Evolutionary conservation across 1,284 basidiomycete genomes (phyloP).

Genomic region (Flammula alnicola): DNA sequence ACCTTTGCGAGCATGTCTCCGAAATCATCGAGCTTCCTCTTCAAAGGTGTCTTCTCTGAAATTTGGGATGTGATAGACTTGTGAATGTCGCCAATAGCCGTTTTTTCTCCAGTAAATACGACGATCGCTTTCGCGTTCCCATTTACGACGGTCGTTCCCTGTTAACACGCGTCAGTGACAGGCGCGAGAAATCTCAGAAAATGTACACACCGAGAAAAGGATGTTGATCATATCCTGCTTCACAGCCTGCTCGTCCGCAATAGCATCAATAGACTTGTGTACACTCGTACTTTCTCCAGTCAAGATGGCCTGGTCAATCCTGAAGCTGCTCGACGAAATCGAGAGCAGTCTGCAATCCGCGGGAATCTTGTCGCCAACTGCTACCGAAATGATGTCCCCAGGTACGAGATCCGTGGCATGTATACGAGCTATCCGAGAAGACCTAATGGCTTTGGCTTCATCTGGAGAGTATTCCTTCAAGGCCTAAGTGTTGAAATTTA

Average conservation of each 20-base stretch:
- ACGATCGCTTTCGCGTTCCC: constrained; percentile 87
- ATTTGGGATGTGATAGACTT: constrained; percentile 90
- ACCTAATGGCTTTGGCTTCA: constrained; percentile 88
- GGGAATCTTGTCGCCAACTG: constrained; percentile 93
- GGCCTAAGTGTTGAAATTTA: constrained; percentile 57
- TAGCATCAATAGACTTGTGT: constrained; percentile 71
- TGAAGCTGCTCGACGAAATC: constrained; percentile 90
- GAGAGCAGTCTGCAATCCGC: constrained; percentile 90
- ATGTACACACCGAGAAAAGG: constrained; percentile 77
- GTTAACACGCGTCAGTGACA: constrained; percentile 2
- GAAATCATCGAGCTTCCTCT: constrained; percentile 95
- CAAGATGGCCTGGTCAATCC: constrained; percentile 92
- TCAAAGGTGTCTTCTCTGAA: constrained; percentile 91
- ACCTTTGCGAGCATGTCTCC: constrained; percentile 96
- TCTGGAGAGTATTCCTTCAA: constrained; percentile 95
- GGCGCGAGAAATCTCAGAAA: not conserved
- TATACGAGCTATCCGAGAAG: constrained; percentile 71
- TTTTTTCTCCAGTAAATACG: constrained; percentile 82
- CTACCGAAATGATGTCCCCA: constrained; percentile 88
- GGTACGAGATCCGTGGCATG: constrained; percentile 91
- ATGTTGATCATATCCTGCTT: constrained; percentile 98
- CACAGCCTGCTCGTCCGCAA: constrained; percentile 78
- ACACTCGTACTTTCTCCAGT: constrained; percentile 93
- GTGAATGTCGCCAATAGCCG: constrained; percentile 95
- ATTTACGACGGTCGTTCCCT: constrained; percentile 95